Base-by-base conservation (phyloP, 2,329 filamentous ascomycete species). In the Claviceps digitariae region DNA sequence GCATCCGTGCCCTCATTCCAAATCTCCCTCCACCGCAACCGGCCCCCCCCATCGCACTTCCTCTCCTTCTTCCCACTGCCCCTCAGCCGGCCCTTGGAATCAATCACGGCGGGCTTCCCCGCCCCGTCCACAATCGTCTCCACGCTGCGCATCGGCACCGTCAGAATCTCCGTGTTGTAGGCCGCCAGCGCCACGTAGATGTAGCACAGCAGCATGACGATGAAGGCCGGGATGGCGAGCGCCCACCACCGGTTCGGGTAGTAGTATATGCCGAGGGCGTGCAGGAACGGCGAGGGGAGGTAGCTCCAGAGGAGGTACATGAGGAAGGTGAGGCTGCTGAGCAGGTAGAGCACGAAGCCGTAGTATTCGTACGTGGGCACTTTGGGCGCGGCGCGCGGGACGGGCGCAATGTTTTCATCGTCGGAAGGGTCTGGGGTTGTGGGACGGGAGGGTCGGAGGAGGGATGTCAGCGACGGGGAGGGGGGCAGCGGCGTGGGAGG, bases 281-380 rank as follows among this genome's bases (percentile, higher is more conserved):
- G 90, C 45, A 98, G 77, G 66, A 97, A 90, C 0, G 90, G 90
- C 25, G 86, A 88, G 0, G 93, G 93, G 6, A 97, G 82, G 69
- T 93, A 97, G 15, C 86, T 86, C 93, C 90, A 96, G 12, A 84
- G 73, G 15, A 84, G 72, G 66, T 81, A 86, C 63, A 80, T 76
- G 65, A 86, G 74, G 66, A 97, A 97, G 2, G 82, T 82, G 51
- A 93, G 74, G 23, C 84, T 88, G 57, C 86, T 90, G 64, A 91
- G 88, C 41, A 98, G 78, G 72, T 98, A 97, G 50, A 98, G 79
- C 52, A 95, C 91, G 71, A 98, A 98, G 66, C 93, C 93, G 67
- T 97, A 97, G 79, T 97, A 98, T 67, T 98, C 93, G 72, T 98
- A 97, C 0, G 93, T 98, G n/a, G 93, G 93, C 2, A 98, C 90